Evolutionary conservation across 1,284 basidiomycete species (phyloP).

Genomic region (Lignosus rhinocerotis): DNA sequence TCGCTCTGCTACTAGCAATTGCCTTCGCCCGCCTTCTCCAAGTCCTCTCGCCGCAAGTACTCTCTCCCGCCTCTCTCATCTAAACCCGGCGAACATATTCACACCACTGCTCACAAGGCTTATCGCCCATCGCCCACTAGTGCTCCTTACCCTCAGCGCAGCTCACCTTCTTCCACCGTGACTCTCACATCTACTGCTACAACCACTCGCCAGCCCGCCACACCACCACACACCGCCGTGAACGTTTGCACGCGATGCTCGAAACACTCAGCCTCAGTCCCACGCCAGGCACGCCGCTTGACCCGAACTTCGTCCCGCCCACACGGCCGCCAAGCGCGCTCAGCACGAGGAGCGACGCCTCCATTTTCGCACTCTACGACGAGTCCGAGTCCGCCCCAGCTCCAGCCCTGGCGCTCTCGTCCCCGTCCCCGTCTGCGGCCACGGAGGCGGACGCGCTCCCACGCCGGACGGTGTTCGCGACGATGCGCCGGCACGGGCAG

Average conservation of each 20-base stretch:
- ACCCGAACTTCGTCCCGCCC: conserved; percentile 11
- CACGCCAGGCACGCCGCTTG: neutral
- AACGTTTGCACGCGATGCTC: neutral
- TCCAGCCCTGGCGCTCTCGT: neutral
- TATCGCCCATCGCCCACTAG: too few species aligned
- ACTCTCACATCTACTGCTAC: too few species aligned
- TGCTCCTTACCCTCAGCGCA: too few species aligned
- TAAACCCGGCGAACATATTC: too few species aligned
- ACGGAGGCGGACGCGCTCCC: neutral
- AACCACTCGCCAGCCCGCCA: too few species aligned
- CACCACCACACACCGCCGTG: too few species aligned
- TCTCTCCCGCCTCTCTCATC: too few species aligned
- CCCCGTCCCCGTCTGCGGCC: neutral
- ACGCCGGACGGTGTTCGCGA: conserved; percentile 9
- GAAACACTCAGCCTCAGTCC: neutral
- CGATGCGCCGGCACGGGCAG: conserved; percentile 10
- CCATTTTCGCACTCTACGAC: conserved; percentile 15
- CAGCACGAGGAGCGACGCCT: conserved; percentile 13
- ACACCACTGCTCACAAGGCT: too few species aligned
- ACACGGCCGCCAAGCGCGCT: conserved; percentile 12
- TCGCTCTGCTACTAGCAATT: too few species aligned
- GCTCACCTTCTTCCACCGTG: too few species aligned
- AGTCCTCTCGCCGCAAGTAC: too few species aligned
- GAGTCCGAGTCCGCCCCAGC: neutral
- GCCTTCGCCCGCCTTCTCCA: too few species aligned